Evolutionary conservation across 768 basidiomycete species (phyloP).

Genomic region (Suillus americanus): DNA sequence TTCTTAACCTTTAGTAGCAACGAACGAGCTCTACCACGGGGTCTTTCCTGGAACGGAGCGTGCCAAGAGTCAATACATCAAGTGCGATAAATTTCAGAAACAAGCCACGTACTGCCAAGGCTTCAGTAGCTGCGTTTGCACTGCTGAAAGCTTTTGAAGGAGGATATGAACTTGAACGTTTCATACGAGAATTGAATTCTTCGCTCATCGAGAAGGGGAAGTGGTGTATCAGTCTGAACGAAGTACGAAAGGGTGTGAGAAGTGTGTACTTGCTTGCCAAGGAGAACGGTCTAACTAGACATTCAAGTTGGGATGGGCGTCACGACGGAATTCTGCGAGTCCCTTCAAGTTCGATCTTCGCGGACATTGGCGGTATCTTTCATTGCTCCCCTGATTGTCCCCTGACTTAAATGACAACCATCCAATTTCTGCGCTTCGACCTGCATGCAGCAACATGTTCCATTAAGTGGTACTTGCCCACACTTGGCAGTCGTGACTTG

Average conservation of each 20-base stretch:
- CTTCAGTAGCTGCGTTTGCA: background rate
- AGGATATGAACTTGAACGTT: background rate
- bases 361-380: background rate
- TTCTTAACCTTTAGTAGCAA: background rate
- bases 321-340: background rate
- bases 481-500: background rate
- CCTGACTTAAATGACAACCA: background rate
- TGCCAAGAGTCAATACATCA: slow-evolving; percentile 13
- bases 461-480: background rate
- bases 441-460: background rate
- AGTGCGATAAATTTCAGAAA: background rate
- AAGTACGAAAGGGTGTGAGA: background rate
- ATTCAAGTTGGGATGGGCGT: background rate
- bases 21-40: background rate
- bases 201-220: background rate
- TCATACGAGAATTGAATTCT: background rate
- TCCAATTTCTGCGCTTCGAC: background rate
- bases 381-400: background rate
- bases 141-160: background rate
- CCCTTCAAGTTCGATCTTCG: background rate
- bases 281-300: background rate
- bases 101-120: background rate
- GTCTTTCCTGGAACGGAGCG: background rate
- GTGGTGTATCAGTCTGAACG: background rate
- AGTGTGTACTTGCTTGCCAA: background rate